A percentile compares a stretch with the other conserved stretches of the same genome.
phyloP scores from a whole-genome alignment of 352 stramenopile species.

The Pythium insidiosum region DNA sequence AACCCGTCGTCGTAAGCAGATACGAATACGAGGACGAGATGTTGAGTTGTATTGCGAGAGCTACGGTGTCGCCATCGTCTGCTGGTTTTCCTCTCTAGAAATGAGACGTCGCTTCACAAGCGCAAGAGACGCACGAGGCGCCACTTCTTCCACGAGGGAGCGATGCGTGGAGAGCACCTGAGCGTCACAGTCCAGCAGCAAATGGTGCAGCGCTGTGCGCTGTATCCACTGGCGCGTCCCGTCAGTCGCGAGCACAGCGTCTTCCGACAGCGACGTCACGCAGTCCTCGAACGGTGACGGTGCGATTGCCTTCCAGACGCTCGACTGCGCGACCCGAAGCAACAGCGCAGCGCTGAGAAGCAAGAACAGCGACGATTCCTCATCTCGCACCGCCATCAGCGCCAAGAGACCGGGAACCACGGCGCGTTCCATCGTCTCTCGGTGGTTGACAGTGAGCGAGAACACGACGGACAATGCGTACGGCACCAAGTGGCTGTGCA shows the following conservation, averaged over 20 bases:
- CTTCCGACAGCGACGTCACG: slow-evolving; percentile 17
- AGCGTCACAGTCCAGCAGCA: slow-evolving; percentile 37
- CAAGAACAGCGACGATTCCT: slow-evolving; percentile 19
- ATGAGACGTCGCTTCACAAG: too few species aligned
- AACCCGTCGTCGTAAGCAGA: too few species aligned
- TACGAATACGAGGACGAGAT: too few species aligned
- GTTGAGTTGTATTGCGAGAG: too few species aligned
- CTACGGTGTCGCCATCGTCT: too few species aligned
- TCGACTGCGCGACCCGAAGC: slow-evolving; percentile 4
- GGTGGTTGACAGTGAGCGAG: too few species aligned
- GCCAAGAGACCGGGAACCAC: slow-evolving; percentile 13
- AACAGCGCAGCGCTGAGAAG: slow-evolving; percentile 16
- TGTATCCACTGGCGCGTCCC: slow-evolving; percentile 19
- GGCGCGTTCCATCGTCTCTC: neutral
- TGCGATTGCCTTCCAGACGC: slow-evolving; percentile 16
- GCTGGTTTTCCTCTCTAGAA: too few species aligned
- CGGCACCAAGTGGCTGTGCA: too few species aligned
- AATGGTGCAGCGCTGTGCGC: slow-evolving; percentile 26
- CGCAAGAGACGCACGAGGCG: too few species aligned
- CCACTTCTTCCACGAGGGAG: neutral
- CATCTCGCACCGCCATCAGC: slow-evolving; percentile 17
- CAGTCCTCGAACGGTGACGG: slow-evolving; percentile 22
- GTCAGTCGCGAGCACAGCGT: slow-evolving; percentile 15
- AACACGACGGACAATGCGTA: too few species aligned
- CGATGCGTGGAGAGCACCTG: slow-evolving; percentile 6